Evolutionary conservation across 331 rosid species (phyloP), one percentile per base, ranked within the genome.

Genomic region (Cydonia oblonga): DNA sequence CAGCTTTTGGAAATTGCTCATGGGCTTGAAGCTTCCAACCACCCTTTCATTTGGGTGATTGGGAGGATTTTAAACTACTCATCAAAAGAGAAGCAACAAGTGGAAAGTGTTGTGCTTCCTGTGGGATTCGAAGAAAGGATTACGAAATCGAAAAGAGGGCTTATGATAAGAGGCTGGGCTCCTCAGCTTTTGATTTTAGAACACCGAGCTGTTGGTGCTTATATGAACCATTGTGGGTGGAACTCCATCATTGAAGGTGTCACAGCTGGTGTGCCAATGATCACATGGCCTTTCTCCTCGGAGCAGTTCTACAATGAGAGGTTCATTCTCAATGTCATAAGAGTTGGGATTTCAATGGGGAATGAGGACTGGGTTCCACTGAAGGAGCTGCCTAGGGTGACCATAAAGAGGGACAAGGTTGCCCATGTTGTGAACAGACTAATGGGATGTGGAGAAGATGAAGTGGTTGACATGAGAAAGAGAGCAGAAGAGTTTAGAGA

Each of bases 1-100:
- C 83, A 86, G 66, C 49, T 86, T 46, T 54, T 78, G 28, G 88
- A 86, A 71, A 70, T 84, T n/a, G 86, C 86, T 23, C 68, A 74
- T 65, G 88, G 88, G 2, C 85, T 86, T 35, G 86, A 86, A 69
- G 66, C 79, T 28, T 82, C 83, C 6, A 54, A 78, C 9, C 85
- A 78, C 52, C 77, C 58, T 42, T 84, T 86, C 71, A 82, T 86
- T 24, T 82, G 82, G 88, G 86, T 86, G 13, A 22, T 79, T 6
- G 75, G 82, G 60, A 75, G 73, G 24, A 66, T 56, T 25, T 32
- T 66, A 33, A 38, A 40, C 19, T 25, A 66, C 20, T 66, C 66
- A 40, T 33, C 69, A 5, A 58, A 52, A 22, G 52, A 23, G 24
- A 38, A 52, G 16, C 53, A 52, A 23, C 40, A 23, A 30, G 64